Evolutionary conservation across 2,329 filamentous ascomycete species (phyloP), one percentile per base, ranked within the genome.

Genomic region (Neofusicoccum parvum): DNA sequence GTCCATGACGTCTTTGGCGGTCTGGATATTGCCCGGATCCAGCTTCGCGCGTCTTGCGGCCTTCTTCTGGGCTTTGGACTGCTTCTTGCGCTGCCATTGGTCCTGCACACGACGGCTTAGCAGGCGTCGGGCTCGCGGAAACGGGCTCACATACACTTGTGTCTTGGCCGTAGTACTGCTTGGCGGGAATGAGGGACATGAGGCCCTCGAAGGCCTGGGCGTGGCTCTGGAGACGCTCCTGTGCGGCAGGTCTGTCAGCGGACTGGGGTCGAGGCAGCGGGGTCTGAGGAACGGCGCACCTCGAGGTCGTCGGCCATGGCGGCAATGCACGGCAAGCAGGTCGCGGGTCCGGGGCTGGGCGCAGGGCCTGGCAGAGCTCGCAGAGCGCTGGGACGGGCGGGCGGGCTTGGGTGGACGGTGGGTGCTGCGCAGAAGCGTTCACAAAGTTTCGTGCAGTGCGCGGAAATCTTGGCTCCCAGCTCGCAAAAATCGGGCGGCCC

Each of bases 41-140:
- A 98, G 86, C 81, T 97, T 98, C 67, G 91, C 92, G 75, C 90
- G 87, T 80, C 93, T 93, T 65, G 92, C 91, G 70, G 90, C 89
- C 68, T 88, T 87, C 67, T 92, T 92, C 78, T 97, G 87, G 78
- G 92, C 91, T 77, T 96, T 97, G 59, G 92, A 94, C 81, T 98
- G 94, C 83, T 98, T 98, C 81, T 95, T 96, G 75, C 90, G 90
- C 77, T 89, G 88, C 92, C 93, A 96, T 89, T 97, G 92, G 73
- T 95, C 91, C 92, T 96, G 74, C 68, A 70, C 23, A 48, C 59
- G 63, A 51, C 17, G 15, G 36, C 39, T 65, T 23, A 63, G 64
- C 39, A 60, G 34, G 51, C 5, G 9, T 20, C 20, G 7, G 54
- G 14, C 20, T 54, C 65, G 67, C 56, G 50, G 62, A 32, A 34